phyloP scores from a whole-genome alignment of 2,329 filamentous ascomycete genomes.

The Scleromitrula shiraiana region DNA sequence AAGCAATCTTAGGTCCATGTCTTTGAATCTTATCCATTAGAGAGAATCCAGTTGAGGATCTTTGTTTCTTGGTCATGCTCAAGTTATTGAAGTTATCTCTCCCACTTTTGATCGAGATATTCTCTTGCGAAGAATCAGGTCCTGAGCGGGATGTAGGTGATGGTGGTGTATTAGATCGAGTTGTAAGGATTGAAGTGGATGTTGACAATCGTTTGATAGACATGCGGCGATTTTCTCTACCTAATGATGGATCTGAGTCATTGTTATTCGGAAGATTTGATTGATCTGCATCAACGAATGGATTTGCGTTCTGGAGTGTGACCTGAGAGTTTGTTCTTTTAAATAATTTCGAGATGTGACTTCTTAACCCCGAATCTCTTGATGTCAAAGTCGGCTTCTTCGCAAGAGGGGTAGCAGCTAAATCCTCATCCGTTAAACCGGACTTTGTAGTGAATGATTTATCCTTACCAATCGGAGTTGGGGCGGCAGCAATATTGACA shows the following conservation, averaged over 20 bases:
- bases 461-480: slow-evolving; percentile 7
- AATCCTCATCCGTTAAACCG: background rate
- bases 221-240: slow-evolving; percentile 12
- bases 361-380: slow-evolving; percentile 12
- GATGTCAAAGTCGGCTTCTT: slow-evolving; percentile 10
- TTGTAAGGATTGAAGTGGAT: slow-evolving; percentile 17
- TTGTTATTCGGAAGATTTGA: slow-evolving; percentile 4
- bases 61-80: slow-evolving; percentile 41
- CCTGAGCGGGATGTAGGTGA: slow-evolving; percentile 38
- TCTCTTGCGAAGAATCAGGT: slow-evolving; percentile 10
- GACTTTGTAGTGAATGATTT: slow-evolving; percentile 1
- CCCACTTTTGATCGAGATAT: background rate
- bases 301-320: background rate
- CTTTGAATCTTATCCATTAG: slow-evolving; percentile 20
- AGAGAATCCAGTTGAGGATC: slow-evolving; percentile 24
- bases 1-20: slow-evolving; percentile 15
- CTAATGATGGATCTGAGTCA: slow-evolving; percentile 16
- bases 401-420: background rate
- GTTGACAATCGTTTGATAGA: slow-evolving; percentile 18
- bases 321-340: slow-evolving; percentile 15
- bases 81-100: too few relatives aligned
- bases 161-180: slow-evolving; percentile 28
- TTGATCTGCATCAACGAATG: slow-evolving; percentile 7
- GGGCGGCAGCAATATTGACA: slow-evolving; percentile 19
- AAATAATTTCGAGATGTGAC: slow-evolving; percentile 20